phyloP scores from a whole-genome alignment of 306 rosid genomes.

The Vicia sativa region DNA sequence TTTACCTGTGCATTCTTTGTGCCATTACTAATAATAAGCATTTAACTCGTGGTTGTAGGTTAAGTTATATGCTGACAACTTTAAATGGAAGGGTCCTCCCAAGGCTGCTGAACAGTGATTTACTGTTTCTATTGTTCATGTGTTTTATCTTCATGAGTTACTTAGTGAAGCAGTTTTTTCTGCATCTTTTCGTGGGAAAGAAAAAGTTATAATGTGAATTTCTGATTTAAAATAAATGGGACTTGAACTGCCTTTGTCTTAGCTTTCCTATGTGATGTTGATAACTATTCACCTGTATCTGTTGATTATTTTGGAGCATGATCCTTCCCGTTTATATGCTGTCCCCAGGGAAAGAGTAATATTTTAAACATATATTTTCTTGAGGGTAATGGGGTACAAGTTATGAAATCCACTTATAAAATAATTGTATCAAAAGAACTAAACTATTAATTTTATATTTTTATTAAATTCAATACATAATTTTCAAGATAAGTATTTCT shows the following conservation, averaged over 20 bases:
- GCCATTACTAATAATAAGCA: not conserved
- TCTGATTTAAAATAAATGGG: slow-evolving; percentile 51
- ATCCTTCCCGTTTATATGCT: not conserved
- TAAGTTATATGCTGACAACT: slow-evolving; percentile 90
- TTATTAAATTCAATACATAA: too few species aligned
- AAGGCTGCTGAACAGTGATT: slow-evolving; percentile 53
- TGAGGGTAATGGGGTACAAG: too few species aligned
- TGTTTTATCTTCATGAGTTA: slow-evolving; percentile 38
- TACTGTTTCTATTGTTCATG: slow-evolving; percentile 35
- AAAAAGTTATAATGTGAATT: slow-evolving; percentile 39
- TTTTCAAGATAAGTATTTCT: too few species aligned
- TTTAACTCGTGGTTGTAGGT: slow-evolving; percentile 52
- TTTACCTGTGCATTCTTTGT: slow-evolving; percentile 5
- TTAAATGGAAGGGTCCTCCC: slow-evolving; percentile 94
- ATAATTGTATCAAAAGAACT: too few species aligned
- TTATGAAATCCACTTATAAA: too few species aligned
- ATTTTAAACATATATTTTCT: not conserved
- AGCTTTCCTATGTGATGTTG: slow-evolving; percentile 23
- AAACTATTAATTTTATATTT: too few species aligned
- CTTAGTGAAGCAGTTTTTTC: slow-evolving; percentile 42
- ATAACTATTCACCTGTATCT: slow-evolving; percentile 25
- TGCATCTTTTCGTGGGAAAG: slow-evolving; percentile 37
- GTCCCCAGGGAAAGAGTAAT: not conserved
- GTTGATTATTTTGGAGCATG: not conserved
- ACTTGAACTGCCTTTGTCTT: slow-evolving; percentile 35